Evolutionary conservation across 164 flowering plant genomes (phyloP).

Genomic region (Sextonia rubra): DNA sequence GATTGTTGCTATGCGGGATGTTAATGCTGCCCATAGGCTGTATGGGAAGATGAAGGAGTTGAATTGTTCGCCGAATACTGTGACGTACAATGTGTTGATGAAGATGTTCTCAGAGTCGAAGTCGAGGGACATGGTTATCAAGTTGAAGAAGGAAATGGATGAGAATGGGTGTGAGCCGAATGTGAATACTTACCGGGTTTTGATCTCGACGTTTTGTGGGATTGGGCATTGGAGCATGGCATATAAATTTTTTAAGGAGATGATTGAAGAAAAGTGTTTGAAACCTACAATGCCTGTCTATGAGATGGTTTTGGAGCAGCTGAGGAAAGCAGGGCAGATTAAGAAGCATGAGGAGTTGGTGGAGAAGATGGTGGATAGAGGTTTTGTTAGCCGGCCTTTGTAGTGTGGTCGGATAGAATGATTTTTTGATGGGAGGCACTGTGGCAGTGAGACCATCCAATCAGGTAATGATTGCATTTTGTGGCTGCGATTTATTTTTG

Average conservation of each 20-base stretch:
- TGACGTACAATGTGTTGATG: constrained; percentile 80
- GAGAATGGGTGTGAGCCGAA: constrained; percentile 70
- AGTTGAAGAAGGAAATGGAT: constrained; percentile 88
- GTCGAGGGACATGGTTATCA: constrained; percentile 82
- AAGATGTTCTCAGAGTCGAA: constrained; percentile 66
- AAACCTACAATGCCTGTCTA: constrained; percentile 53
- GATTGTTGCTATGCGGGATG: constrained; percentile 55
- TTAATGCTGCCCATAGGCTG: constrained; percentile 81
- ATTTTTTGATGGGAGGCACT: not conserved
- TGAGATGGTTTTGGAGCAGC: constrained; percentile 61
- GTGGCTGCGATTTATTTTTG: not conserved
- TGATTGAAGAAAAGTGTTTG: constrained; percentile 86
- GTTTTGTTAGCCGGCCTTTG: constrained; percentile 67
- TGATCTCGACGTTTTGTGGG: constrained; percentile 65
- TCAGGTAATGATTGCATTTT: not conserved
- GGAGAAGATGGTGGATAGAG: constrained; percentile 81
- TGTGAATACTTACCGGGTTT: constrained; percentile 62
- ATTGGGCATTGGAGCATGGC: constrained; percentile 92
- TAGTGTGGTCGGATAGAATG: constrained; percentile 6
- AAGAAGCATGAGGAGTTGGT: constrained; percentile 93
- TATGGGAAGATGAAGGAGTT: constrained; percentile 63
- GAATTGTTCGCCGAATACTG: constrained; percentile 65
- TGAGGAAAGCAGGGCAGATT: constrained; percentile 78
- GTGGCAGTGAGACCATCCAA: not conserved
- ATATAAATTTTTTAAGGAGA: constrained; percentile 63